phyloP scores from a whole-genome alignment of 768 basidiomycete genomes.

The Pleurotus djamor region DNA sequence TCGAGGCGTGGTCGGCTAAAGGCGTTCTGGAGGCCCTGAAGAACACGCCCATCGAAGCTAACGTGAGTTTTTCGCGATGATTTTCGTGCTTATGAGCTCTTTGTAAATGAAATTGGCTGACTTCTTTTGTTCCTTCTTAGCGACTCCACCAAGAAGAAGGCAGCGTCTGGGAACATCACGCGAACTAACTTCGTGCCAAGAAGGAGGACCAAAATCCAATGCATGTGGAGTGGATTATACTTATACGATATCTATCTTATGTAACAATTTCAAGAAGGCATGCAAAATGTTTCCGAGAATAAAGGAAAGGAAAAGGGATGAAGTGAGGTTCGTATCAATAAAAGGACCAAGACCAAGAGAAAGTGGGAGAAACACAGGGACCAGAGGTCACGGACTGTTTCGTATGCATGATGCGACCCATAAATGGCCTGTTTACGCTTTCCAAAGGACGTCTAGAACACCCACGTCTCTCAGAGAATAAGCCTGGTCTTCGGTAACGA shows the following conservation, averaged over 20 bases:
- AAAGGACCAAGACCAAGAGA: no score
- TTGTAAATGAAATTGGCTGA: constrained; percentile 2
- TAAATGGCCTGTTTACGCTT: background rate
- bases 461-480: constrained; percentile 34
- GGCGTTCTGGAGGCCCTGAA: constrained; percentile 59
- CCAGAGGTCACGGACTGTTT: no score
- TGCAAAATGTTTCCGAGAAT: no score
- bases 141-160: constrained; percentile 50
- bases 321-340: no score
- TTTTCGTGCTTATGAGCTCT: constrained; percentile 11
- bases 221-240: background rate
- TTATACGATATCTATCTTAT: background rate
- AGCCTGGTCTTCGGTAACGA: constrained; percentile 34
- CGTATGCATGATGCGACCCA: background rate
- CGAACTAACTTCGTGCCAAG: background rate
- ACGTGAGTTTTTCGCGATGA: constrained; percentile 34
- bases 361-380: no score
- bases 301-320: no score
- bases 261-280: background rate
- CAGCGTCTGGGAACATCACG: constrained; percentile 52
- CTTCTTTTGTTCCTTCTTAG: constrained; percentile 24
- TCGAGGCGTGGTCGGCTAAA: constrained; percentile 63
- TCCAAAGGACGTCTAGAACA: constrained; percentile 32
- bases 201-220: no score
- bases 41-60: constrained; percentile 40